phyloP scores from a whole-genome alignment of 768 basidiomycete genomes.

The Tulasnella sp. region DNA sequence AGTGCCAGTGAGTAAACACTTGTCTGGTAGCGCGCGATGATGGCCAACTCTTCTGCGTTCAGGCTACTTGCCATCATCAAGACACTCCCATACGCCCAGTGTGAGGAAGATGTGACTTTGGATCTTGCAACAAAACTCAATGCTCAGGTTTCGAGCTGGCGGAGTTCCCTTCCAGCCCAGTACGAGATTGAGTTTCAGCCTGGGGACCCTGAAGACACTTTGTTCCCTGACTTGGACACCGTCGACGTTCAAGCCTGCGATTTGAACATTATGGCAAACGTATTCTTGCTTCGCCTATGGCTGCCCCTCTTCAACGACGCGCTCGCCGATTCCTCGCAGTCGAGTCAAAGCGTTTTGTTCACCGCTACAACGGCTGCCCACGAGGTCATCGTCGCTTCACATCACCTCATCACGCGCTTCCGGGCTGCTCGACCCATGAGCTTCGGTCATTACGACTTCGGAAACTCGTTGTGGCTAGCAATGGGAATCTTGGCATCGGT shows the following conservation, averaged over 20 bases:
- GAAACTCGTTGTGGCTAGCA: slow-evolving; percentile 67
- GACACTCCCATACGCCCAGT: slow-evolving; percentile 36
- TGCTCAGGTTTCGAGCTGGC: slow-evolving; percentile 58
- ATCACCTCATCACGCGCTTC: slow-evolving; percentile 45
- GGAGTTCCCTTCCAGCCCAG: slow-evolving; percentile 53
- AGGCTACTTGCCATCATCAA: slow-evolving; percentile 58
- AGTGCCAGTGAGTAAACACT: slow-evolving; percentile 57
- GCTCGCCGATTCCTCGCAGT: neutral
- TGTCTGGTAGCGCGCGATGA: neutral
- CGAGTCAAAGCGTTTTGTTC: slow-evolving; percentile 38
- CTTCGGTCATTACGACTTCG: slow-evolving; percentile 59
- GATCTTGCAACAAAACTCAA: slow-evolving; percentile 66
- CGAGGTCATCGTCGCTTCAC: slow-evolving; percentile 50
- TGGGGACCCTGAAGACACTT: slow-evolving; percentile 39
- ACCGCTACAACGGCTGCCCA: slow-evolving; percentile 70
- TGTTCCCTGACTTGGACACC: slow-evolving; percentile 44
- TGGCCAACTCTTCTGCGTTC: neutral
- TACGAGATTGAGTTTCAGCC: slow-evolving; percentile 51
- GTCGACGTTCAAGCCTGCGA: slow-evolving; percentile 58
- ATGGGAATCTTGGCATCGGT: slow-evolving; percentile 66
- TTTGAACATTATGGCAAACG: slow-evolving; percentile 61
- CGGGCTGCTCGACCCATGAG: slow-evolving; percentile 46
- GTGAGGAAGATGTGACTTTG: slow-evolving; percentile 50
- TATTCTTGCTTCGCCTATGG: slow-evolving; percentile 65
- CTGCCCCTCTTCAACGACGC: slow-evolving; percentile 62